phyloP scores from a whole-genome alignment of 345 rosid species.

The Linum lewisii region DNA sequence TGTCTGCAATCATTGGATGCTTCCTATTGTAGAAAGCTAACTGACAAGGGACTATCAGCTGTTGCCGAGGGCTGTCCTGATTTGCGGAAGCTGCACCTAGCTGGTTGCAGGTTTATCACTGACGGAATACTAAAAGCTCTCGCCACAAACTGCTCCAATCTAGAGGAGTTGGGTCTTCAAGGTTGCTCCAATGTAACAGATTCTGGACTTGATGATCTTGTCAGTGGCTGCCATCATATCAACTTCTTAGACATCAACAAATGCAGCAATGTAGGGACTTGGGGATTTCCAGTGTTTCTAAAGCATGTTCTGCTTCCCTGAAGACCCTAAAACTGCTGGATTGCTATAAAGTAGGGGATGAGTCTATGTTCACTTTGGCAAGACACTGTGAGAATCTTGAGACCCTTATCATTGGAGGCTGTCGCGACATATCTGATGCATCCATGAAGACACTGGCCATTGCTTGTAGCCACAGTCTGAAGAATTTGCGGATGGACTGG shows the following conservation, averaged over 20 bases:
- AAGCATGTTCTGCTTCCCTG: constrained; percentile 56
- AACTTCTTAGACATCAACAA: constrained; percentile 60
- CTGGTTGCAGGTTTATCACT: constrained; percentile 61
- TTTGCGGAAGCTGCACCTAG: constrained; percentile 49
- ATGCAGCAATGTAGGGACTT: constrained; percentile 62
- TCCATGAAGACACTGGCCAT: constrained; percentile 50
- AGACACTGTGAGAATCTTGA: constrained; percentile 58
- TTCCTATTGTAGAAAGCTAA: constrained; percentile 77
- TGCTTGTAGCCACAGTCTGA: constrained; percentile 55
- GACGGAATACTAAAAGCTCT: constrained; percentile 43
- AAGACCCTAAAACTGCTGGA: constrained; percentile 70
- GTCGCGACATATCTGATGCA: constrained; percentile 56
- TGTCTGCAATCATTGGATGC: constrained; percentile 72
- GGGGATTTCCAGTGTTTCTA: constrained; percentile 56
- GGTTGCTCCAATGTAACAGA: constrained; percentile 71
- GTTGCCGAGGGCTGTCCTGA: constrained; percentile 73
- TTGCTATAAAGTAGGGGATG: constrained; percentile 67
- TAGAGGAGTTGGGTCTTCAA: constrained; percentile 58
- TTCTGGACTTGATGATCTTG: constrained; percentile 56
- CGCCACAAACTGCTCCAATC: constrained; percentile 44
- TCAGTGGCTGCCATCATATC: constrained; percentile 53
- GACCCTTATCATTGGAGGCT: constrained; percentile 75
- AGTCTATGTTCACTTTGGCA: constrained; percentile 51
- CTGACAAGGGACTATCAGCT: constrained; percentile 67
- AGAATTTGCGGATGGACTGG: constrained; percentile 89